Evolutionary conservation across 192 early-diverging fungal species (phyloP).

Genomic region (Entomortierella chlamydospora): DNA sequence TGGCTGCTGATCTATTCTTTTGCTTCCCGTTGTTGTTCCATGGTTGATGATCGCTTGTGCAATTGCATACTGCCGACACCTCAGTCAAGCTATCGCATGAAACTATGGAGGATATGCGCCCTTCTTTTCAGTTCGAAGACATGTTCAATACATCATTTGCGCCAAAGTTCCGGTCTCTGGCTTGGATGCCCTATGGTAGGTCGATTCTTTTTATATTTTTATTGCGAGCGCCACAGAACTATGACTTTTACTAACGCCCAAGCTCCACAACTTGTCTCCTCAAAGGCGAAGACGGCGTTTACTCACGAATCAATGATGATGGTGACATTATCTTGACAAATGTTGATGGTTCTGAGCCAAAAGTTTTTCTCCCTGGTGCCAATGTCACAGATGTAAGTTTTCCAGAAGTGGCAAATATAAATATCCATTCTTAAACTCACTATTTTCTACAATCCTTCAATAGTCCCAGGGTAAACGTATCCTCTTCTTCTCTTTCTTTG

Average conservation of each 20-base stretch:
- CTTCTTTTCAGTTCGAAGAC: slow-evolving; percentile 34
- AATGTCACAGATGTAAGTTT: slow-evolving; percentile 47
- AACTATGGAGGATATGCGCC: slow-evolving; percentile 34
- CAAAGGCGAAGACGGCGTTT: slow-evolving; percentile 46
- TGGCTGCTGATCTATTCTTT: too few species aligned
- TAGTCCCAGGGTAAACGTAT: slow-evolving; percentile 31
- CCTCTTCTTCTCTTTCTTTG: slow-evolving; percentile 62
- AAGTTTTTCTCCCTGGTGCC: slow-evolving; percentile 38
- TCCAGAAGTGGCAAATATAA: background rate
- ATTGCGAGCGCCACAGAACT: background rate
- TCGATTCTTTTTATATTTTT: background rate
- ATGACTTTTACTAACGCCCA: background rate
- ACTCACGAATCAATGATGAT: slow-evolving; percentile 31
- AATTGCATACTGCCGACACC: too few species aligned
- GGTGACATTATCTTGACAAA: slow-evolving; percentile 48
- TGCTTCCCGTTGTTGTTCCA: background rate
- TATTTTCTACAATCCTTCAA: background rate
- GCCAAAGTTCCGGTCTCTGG: slow-evolving; percentile 29
- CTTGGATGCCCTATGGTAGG: slow-evolving; percentile 55
- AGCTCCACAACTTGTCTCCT: too few species aligned
- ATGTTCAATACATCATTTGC: slow-evolving; percentile 50
- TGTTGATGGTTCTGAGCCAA: slow-evolving; percentile 44
- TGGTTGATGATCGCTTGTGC: background rate
- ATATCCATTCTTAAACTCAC: background rate
- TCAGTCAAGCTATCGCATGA: slow-evolving; percentile 14